A percentile compares a stretch with the other conserved stretches of the same genome.
phyloP scores from a whole-genome alignment of 1,139 yeast species.

The Fermentozyma sake region DNA sequence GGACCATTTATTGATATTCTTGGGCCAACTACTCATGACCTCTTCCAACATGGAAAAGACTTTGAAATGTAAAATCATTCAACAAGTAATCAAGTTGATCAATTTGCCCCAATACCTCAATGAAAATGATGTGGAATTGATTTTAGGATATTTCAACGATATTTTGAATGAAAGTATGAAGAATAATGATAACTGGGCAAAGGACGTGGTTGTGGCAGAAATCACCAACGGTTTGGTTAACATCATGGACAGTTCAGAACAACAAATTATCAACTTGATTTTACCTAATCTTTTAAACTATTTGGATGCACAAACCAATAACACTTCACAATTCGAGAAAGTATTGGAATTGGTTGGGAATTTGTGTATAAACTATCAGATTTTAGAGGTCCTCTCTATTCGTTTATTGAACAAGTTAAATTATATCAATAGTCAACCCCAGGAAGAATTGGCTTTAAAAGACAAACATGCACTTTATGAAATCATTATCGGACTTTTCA shows the following conservation, averaged over 20 bases:
- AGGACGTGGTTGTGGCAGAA: conserved; percentile 29
- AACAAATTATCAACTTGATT: conserved; percentile 51
- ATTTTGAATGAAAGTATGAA: conserved; percentile 36
- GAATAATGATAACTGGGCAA: conserved; percentile 30
- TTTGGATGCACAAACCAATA: conserved; percentile 25
- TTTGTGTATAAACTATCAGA: conserved; percentile 41
- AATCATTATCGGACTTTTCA: conserved; percentile 22
- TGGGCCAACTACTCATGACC: conserved; percentile 64
- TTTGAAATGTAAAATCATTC: conserved; percentile 61
- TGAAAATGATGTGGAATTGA: conserved; percentile 52
- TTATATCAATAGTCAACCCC: conserved; percentile 10
- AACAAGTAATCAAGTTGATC: conserved; percentile 56
- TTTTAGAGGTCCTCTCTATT: conserved; percentile 47
- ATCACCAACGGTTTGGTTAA: conserved; percentile 50
- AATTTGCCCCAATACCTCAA: conserved; percentile 43
- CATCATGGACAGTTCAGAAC: conserved; percentile 29
- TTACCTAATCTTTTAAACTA: conserved; percentile 56
- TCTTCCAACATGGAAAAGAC: conserved; percentile 65
- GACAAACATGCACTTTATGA: conserved; percentile 13
- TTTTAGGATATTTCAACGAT: conserved; percentile 66
- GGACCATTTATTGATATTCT: conserved; percentile 61
- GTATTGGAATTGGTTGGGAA: conserved; percentile 42
- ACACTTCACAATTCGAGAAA: conserved; percentile 19
- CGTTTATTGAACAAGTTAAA: conserved; percentile 45
- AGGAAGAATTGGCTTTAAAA: conserved; percentile 6